These are phyloP conservation scores for Chaetomium fimeti DNA, from an alignment of 495 filamentous ascomycete species.

Conservation along the genomic window DNA sequence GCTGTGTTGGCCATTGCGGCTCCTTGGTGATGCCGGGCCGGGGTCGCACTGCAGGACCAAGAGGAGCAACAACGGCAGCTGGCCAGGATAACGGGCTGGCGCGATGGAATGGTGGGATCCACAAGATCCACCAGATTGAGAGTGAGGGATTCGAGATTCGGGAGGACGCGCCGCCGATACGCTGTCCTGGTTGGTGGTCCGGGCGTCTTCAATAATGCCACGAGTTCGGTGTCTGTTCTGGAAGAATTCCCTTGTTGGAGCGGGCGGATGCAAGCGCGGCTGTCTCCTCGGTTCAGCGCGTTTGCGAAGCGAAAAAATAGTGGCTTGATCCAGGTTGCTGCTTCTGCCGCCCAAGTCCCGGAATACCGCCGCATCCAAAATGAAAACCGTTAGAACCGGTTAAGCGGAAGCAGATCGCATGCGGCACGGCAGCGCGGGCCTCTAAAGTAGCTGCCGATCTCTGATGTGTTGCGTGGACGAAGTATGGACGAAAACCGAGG, in stretches of 20 bases:
- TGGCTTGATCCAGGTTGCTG: not conserved
- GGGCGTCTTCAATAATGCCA: not conserved
- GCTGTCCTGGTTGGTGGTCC: slow-evolving; percentile 3
- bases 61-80: not conserved
- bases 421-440: slow-evolving; percentile 16
- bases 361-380: slow-evolving; percentile 6
- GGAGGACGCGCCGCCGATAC: slow-evolving; percentile 32
- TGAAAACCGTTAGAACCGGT: not conserved
- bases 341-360: slow-evolving; percentile 3
- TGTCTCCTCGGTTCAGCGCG: slow-evolving; percentile 2
- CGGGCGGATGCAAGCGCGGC: not conserved
- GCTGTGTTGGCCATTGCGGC: slow-evolving; percentile 33
- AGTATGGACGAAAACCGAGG: not conserved
- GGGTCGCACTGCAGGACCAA: slow-evolving; percentile 25
- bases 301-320: slow-evolving; percentile 2
- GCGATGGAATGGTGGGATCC: slow-evolving; percentile 2
- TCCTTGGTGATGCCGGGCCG: slow-evolving; percentile 27
- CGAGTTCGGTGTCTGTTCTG: slow-evolving; percentile 2
- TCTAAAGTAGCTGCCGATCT: slow-evolving; percentile 1
- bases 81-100: too few relatives aligned
- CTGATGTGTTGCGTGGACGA: not conserved
- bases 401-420: slow-evolving; percentile 6
- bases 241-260: not conserved
- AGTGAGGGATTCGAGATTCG: slow-evolving; percentile 18
- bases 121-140: slow-evolving; percentile 20